phyloP scores from a whole-genome alignment of 768 basidiomycete species.

The Mycena chlorophos region DNA sequence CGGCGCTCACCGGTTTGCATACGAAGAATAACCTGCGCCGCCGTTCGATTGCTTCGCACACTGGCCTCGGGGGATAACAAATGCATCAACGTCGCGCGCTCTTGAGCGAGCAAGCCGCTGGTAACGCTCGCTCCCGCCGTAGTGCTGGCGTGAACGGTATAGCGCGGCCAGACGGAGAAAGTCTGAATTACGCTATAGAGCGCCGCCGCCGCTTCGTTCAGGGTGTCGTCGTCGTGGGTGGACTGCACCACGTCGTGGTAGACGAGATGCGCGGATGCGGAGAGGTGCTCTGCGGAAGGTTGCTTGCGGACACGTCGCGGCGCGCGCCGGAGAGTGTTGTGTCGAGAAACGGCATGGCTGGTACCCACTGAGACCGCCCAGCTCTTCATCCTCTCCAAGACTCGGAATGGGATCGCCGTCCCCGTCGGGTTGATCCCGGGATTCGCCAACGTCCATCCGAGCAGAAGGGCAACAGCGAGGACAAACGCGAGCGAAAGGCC shows the following conservation, averaged over 20 bases:
- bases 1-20: conserved; percentile 8
- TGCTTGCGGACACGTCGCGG: neutral
- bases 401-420: conserved; percentile 3
- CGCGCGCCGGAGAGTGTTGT: neutral
- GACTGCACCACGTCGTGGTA: conserved; percentile 21
- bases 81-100: neutral
- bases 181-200: conserved; percentile 2
- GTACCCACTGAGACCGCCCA: neutral
- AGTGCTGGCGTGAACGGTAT: neutral
- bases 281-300: conserved; percentile 1
- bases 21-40: neutral
- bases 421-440: conserved; percentile 8
- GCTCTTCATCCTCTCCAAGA: neutral
- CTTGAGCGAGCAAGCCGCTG: conserved; percentile 2
- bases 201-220: conserved; percentile 20
- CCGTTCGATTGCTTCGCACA: neutral
- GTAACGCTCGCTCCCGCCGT: neutral
- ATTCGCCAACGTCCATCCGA: conserved; percentile 6
- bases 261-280: conserved; percentile 3
- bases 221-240: conserved; percentile 20
- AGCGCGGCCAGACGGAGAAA: neutral
- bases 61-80: neutral
- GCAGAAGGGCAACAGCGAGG: conserved; percentile 5
- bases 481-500: conserved; percentile 15
- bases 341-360: neutral